A percentile compares a stretch with the other conserved stretches of the same genome.
These are phyloP conservation scores for Cyclotella choctawhatcheeana DNA, from an alignment of 108 stramenopile species.

Conservation along the genomic window DNA sequence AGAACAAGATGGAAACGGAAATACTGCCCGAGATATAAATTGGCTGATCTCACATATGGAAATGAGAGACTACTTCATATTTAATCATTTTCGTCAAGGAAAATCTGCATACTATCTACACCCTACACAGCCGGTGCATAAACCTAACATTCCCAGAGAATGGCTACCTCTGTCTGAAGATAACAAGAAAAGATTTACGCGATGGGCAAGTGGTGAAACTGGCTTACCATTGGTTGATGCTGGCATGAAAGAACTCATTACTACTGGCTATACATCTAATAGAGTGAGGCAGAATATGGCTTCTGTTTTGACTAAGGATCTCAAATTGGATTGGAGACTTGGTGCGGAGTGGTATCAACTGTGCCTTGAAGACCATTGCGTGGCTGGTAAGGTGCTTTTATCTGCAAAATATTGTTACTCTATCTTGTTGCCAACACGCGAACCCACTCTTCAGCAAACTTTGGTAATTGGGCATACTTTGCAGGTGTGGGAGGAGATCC, in stretches of 20 bases:
- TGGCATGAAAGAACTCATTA: constrained; percentile 85
- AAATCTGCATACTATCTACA: constrained; percentile 18
- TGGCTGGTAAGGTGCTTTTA: constrained; percentile 52
- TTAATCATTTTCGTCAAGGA: constrained; percentile 54
- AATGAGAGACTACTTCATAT: constrained; percentile 80
- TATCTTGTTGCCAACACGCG: too few species aligned
- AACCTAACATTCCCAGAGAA: constrained; percentile 13
- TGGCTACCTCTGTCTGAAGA: constrained; percentile 37
- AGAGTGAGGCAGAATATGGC: constrained; percentile 93
- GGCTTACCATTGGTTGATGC: constrained; percentile 91
- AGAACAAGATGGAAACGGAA: constrained; percentile 13
- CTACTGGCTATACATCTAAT: constrained; percentile 92
- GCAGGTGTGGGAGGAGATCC: constrained; percentile 88
- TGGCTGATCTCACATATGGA: constrained; percentile 75
- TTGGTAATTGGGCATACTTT: constrained; percentile 90
- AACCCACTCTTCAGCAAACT: constrained; percentile 68
- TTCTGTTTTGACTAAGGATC: constrained; percentile 83
- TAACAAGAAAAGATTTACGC: constrained; percentile 35
- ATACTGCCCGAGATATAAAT: constrained; percentile 26
- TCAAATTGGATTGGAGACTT: constrained; percentile 88
- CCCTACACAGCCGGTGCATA: constrained; percentile 24
- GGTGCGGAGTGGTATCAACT: constrained; percentile 91
- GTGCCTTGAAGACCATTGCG: constrained; percentile 87
- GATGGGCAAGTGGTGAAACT: constrained; percentile 78
- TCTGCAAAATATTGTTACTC: too few species aligned